These are phyloP conservation scores for Yarrowia sp. DNA, from an alignment of 805 yeast genomes.

Conservation along the genomic window DNA sequence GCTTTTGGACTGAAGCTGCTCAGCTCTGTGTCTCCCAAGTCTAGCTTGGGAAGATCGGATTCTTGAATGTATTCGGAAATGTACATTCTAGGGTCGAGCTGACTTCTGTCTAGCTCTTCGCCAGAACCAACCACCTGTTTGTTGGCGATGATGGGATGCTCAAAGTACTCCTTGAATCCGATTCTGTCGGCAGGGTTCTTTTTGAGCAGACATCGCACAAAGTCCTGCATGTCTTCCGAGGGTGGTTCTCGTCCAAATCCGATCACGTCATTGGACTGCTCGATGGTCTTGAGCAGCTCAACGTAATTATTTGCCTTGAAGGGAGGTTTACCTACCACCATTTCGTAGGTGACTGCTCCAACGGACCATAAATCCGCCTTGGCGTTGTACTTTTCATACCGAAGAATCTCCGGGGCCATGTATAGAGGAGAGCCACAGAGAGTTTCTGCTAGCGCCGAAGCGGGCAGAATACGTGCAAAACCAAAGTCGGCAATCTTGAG, in stretches of 20 bases:
- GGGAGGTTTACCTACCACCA: constrained; percentile 96
- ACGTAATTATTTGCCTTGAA: constrained; percentile 91
- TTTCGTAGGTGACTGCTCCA: constrained; percentile 92
- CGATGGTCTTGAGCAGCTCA: constrained; percentile 81
- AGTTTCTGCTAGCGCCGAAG: constrained; percentile 93
- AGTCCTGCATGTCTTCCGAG: constrained; percentile 59
- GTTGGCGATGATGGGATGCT: constrained; percentile 56
- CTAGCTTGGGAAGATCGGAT: background rate
- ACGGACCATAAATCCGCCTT: constrained; percentile 98
- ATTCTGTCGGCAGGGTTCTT: constrained; percentile 85
- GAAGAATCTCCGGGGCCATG: constrained; percentile 96
- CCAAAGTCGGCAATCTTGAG: constrained; percentile 97
- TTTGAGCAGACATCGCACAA: constrained; percentile 73
- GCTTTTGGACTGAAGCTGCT: background rate
- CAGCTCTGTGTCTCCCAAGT: background rate
- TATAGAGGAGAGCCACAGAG: constrained; percentile 95
- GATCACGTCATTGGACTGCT: constrained; percentile 72
- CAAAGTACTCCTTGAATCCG: constrained; percentile 84
- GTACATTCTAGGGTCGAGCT: constrained; percentile 72
- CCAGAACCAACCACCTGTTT: constrained; percentile 36
- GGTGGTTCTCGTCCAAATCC: constrained; percentile 57
- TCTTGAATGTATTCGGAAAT: constrained; percentile 69
- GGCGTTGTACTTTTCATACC: constrained; percentile 94
- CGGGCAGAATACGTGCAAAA: constrained; percentile 90
- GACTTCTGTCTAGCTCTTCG: constrained; percentile 60